Evolutionary conservation across 495 filamentous ascomycete genomes (phyloP).

Genomic region (Tuber microsphaerosporum): DNA sequence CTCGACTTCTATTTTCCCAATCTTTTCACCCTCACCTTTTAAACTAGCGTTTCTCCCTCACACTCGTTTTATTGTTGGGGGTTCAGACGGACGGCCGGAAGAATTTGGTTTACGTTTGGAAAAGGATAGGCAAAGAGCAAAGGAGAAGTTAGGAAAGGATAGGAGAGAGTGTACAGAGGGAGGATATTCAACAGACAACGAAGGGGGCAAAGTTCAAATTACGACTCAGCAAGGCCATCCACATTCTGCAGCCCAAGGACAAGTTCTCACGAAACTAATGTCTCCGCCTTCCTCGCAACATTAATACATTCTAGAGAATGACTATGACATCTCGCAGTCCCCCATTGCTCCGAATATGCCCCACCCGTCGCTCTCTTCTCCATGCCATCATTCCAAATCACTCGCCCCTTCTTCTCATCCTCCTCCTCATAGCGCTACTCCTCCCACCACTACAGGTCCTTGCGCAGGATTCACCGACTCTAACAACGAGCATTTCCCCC

Average conservation of each 20-base stretch:
- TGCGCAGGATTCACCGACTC: neutral
- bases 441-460: constrained; percentile 1
- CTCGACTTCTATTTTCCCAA: neutral
- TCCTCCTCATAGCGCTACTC: constrained; percentile 12
- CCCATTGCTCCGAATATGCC: neutral
- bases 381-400: constrained; percentile 30
- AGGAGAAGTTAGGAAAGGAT: neutral
- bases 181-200: neutral
- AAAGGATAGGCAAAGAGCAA: neutral
- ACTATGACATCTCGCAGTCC: neutral
- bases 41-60: neutral
- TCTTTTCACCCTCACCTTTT: neutral
- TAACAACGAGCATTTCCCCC: constrained; percentile 12
- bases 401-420: constrained; percentile 25
- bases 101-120: neutral
- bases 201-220: neutral
- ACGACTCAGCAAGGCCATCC: neutral
- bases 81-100: neutral
- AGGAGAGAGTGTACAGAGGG: neutral
- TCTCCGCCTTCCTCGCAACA: neutral
- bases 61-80: neutral
- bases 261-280: neutral
- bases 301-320: neutral
- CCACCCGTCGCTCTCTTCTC: constrained; percentile 1
- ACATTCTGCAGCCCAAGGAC: neutral